Percentiles rank a stretch among this genome's conserved stretches.
phyloP scores from a whole-genome alignment of 106 monocot species.

The Alisma plantagoaquatica region DNA sequence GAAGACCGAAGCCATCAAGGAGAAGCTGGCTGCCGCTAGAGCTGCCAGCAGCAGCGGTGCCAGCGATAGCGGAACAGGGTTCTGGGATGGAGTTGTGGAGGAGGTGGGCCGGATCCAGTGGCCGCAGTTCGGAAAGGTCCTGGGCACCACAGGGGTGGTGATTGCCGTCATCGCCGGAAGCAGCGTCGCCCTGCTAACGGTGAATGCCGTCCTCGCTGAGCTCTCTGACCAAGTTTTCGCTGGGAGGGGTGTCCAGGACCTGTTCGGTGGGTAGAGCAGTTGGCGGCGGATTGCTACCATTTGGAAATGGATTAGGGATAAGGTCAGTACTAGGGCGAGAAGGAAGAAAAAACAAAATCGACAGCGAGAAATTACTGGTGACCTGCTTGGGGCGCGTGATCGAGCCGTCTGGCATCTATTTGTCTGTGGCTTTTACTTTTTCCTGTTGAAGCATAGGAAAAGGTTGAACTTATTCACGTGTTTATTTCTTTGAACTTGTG shows the following conservation, averaged over 20 bases:
- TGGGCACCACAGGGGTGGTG: conserved; percentile 90
- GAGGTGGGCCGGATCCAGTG: conserved; percentile 87
- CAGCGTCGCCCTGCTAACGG: conserved; percentile 74
- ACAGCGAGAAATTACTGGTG: too few species aligned
- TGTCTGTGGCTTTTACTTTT: too few species aligned
- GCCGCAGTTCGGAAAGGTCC: conserved; percentile 72
- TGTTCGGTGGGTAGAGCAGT: conserved; percentile 35
- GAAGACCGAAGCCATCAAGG: conserved; percentile 45
- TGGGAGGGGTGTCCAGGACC: conserved; percentile 78
- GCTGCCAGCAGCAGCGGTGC: conserved; percentile 5
- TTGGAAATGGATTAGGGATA: too few species aligned
- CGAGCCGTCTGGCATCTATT: too few species aligned
- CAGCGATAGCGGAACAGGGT: too few species aligned
- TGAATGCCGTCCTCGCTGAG: conserved; percentile 88
- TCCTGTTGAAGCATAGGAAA: too few species aligned
- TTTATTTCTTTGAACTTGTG: too few species aligned
- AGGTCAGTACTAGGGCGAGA: too few species aligned
- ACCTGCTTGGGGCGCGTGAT: too few species aligned
- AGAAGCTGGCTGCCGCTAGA: conserved; percentile 15
- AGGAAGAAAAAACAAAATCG: too few species aligned
- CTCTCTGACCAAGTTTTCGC: conserved; percentile 79
- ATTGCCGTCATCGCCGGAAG: conserved; percentile 79
- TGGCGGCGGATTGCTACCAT: too few species aligned
- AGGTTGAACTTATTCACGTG: too few species aligned
- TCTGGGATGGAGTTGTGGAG: conserved; percentile 53